Percentiles rank a stretch among this genome's conserved stretches.
These are phyloP conservation scores for Cryphonectria japonica DNA, from an alignment of 2,329 filamentous ascomycete genomes.

Conservation along the genomic window DNA sequence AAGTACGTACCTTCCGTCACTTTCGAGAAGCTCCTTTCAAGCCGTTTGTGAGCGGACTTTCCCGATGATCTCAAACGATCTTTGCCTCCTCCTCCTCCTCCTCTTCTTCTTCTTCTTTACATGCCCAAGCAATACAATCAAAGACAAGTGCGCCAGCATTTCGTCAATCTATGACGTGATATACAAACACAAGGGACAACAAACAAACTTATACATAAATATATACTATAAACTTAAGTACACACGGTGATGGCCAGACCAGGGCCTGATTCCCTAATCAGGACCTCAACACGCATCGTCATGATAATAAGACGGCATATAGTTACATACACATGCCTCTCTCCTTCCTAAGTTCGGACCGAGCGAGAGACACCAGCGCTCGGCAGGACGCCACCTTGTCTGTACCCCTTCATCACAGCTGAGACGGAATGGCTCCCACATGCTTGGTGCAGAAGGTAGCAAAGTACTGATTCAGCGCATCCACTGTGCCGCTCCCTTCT, in stretches of 20 bases:
- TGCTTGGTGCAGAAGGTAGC: conserved; percentile 69
- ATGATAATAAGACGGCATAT: background rate
- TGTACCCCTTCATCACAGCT: conserved; percentile 38
- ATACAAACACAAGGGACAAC: background rate
- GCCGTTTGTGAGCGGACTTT: background rate
- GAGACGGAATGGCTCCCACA: conserved; percentile 45
- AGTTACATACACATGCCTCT: background rate
- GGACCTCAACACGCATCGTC: background rate
- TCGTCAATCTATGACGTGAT: background rate
- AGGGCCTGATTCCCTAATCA: background rate
- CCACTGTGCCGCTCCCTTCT: conserved; percentile 77
- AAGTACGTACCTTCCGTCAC: background rate
- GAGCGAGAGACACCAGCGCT: background rate
- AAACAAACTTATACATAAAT: background rate
- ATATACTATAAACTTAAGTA: background rate
- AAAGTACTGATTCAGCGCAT: conserved; percentile 85
- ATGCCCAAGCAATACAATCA: background rate
- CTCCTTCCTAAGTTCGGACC: background rate
- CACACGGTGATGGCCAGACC: background rate
- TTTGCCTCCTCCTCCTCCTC: background rate
- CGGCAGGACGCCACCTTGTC: background rate
- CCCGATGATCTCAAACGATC: background rate
- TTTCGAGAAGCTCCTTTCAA: background rate
- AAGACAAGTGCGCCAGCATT: background rate
- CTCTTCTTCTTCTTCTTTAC: background rate